A percentile compares a stretch with the other conserved stretches of the same genome.
Conservation (phyloP, 352 stramenopile genomes). For the Globisporangium okanoganense region DNA sequence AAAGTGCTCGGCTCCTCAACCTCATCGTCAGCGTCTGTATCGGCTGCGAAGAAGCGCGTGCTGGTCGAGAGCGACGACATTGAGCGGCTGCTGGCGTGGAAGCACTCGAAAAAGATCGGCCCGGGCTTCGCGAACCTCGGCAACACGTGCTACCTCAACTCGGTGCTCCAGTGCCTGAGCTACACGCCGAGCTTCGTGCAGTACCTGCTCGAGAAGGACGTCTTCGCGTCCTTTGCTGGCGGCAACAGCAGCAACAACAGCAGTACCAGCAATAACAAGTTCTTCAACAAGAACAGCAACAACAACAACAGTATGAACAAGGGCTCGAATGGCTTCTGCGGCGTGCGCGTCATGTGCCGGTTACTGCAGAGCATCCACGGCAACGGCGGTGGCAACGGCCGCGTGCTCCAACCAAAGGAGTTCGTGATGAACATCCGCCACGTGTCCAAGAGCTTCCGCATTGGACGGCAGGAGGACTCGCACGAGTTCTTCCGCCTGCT, state of each 20-base stretch:
- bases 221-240: conserved; percentile 28
- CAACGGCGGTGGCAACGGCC: conserved; percentile 10
- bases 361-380: conserved; percentile 67
- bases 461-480: conserved; percentile 88
- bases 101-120: conserved; percentile 70
- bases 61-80: conserved; percentile 43
- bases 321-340: conserved; percentile 35
- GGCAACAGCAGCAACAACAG: conserved; percentile 12
- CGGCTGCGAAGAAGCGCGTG: conserved; percentile 23
- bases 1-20: conserved; percentile 6
- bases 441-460: conserved; percentile 82
- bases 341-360: conserved; percentile 55
- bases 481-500: conserved; percentile 91
- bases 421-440: conserved; percentile 85
- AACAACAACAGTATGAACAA: conserved; percentile 18
- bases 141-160: conserved; percentile 96
- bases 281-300: conserved; percentile 23
- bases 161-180: conserved; percentile 86
- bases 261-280: conserved; percentile 5
- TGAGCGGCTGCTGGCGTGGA: conserved; percentile 54
- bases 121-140: conserved; percentile 88
- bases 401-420: conserved; percentile 72
- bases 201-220: conserved; percentile 81
- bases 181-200: conserved; percentile 82
- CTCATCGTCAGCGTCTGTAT: neutral